Percentiles rank a stretch among this genome's conserved stretches.
phyloP scores from a whole-genome alignment of 495 filamentous ascomycete genomes.

The Penicillium roqueforti region DNA sequence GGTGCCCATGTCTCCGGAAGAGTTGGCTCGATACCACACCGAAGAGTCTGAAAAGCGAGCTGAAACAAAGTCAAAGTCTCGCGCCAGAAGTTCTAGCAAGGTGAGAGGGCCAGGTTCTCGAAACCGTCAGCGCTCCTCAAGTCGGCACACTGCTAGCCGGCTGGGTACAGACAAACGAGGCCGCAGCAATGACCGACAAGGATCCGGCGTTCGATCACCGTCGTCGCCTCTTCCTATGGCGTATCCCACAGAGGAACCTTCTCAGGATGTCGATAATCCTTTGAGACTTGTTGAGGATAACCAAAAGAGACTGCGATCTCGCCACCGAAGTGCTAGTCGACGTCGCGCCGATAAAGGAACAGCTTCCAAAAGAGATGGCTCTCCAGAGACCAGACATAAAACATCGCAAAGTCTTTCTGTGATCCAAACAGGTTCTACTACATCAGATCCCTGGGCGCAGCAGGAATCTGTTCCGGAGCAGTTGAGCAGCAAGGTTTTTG shows the following conservation, averaged over 20 bases:
- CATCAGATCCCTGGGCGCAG: neutral
- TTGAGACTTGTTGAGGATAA: constrained; percentile 57
- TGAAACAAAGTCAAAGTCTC: constrained; percentile 40
- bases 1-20: constrained; percentile 87
- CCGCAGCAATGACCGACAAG: constrained; percentile 54
- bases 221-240: constrained; percentile 76
- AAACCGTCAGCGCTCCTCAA: constrained; percentile 38
- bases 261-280: constrained; percentile 51
- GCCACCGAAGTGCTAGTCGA: constrained; percentile 51
- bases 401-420: constrained; percentile 35
- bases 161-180: constrained; percentile 43
- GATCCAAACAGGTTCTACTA: constrained; percentile 28
- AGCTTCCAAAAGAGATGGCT: constrained; percentile 43
- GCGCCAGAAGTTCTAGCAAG: constrained; percentile 35
- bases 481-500: constrained; percentile 21
- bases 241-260: constrained; percentile 30
- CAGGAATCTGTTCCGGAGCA: constrained; percentile 3
- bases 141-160: constrained; percentile 44
- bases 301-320: constrained; percentile 56
- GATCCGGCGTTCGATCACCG: constrained; percentile 64
- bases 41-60: constrained; percentile 42
- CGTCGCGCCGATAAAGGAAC: constrained; percentile 45
- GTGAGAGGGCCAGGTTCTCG: constrained; percentile 36
- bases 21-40: constrained; percentile 57
- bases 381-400: constrained; percentile 41